Percentiles rank a stretch among this genome's conserved stretches.
These are phyloP conservation scores for Sapria himalayana DNA, from an alignment of 345 rosid genomes.

Conservation along the genomic window DNA sequence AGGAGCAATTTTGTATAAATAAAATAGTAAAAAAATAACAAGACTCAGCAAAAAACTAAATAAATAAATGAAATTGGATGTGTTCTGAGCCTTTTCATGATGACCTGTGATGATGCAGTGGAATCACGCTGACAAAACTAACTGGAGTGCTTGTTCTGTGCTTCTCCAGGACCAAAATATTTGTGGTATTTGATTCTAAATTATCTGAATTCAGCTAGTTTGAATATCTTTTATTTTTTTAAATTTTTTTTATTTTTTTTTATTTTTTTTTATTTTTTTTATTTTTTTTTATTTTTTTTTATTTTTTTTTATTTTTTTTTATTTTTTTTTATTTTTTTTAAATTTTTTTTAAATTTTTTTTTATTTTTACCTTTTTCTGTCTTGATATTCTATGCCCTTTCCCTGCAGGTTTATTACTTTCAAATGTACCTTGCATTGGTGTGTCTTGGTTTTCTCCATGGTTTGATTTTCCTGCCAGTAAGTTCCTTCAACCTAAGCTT, in stretches of 20 bases:
- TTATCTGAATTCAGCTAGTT: neutral
- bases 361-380: neutral
- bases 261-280: neutral
- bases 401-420: slow-evolving; percentile 73
- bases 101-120: slow-evolving; percentile 31
- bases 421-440: slow-evolving; percentile 92
- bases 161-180: slow-evolving; percentile 87
- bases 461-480: slow-evolving; percentile 85
- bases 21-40: too few species aligned
- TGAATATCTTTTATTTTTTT: too few species aligned
- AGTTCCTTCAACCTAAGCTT: slow-evolving; percentile 9
- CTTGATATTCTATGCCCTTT: neutral
- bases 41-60: too few species aligned
- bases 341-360: neutral
- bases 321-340: neutral
- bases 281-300: neutral
- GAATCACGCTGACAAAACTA: slow-evolving; percentile 83
- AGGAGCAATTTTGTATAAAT: too few species aligned
- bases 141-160: slow-evolving; percentile 89
- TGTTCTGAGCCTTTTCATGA: too few species aligned
- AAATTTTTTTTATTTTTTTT: neutral
- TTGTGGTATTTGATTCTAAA: slow-evolving; percentile 38
- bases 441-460: slow-evolving; percentile 86
- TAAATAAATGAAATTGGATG: too few species aligned
- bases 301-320: neutral